Evolutionary conservation across 1,139 yeast genomes (phyloP).

Genomic region (Diutina rugosa): DNA sequence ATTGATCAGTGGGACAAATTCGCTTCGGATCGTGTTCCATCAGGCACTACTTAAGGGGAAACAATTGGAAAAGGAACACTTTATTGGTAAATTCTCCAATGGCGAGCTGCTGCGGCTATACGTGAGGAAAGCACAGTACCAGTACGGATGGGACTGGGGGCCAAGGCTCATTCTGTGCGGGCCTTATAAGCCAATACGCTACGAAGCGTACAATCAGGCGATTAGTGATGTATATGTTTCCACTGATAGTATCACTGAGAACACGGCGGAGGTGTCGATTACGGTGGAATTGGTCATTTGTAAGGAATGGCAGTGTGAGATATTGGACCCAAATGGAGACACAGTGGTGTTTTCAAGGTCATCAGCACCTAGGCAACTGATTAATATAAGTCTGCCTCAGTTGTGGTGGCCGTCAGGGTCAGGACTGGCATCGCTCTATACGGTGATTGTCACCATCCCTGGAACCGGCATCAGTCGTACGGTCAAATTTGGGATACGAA

Average conservation of each 20-base stretch:
- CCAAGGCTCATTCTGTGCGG: constrained; percentile 36
- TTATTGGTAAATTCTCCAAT: constrained; percentile 16
- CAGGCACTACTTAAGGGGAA: constrained; percentile 13
- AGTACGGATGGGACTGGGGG: constrained; percentile 53
- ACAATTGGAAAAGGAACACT: constrained; percentile 11
- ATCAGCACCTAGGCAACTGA: background rate
- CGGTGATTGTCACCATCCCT: constrained; percentile 9
- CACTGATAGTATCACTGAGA: constrained; percentile 6
- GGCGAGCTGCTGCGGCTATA: constrained; percentile 29
- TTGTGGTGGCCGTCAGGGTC: constrained; percentile 31
- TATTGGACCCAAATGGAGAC: background rate
- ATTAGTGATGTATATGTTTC: constrained; percentile 7
- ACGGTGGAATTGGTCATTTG: constrained; percentile 7
- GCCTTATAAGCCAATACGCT: constrained; percentile 26
- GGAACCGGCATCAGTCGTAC: constrained; percentile 1
- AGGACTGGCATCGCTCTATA: constrained; percentile 23
- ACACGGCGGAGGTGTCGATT: constrained; percentile 12
- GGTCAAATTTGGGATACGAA: constrained; percentile 21
- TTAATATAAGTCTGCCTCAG: constrained; percentile 10
- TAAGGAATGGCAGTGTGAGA: background rate
- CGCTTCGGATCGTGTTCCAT: constrained; percentile 11
- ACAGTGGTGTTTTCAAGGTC: background rate
- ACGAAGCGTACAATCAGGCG: constrained; percentile 12
- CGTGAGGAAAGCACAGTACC: constrained; percentile 40
- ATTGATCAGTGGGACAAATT: constrained; percentile 6